These are phyloP conservation scores for Saturnispora saitoi DNA, from an alignment of 805 yeast genomes.

Conservation along the genomic window DNA sequence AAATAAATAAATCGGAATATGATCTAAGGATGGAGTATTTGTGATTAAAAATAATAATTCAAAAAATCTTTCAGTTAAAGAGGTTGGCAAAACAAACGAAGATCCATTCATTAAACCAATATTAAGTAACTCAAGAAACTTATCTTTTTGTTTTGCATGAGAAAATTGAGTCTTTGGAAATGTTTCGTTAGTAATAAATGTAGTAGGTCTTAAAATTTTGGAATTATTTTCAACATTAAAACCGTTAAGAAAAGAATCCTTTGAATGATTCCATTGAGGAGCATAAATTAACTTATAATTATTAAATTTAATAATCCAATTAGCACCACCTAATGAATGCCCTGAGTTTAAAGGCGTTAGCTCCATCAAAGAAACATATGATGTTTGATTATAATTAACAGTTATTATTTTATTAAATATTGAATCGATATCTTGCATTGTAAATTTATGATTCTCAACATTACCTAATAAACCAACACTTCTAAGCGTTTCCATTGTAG, in stretches of 20 bases:
- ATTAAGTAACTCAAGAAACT: conserved; percentile 52
- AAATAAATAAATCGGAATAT: conserved; percentile 64
- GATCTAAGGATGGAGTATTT: conserved; percentile 16
- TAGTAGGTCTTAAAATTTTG: conserved; percentile 66
- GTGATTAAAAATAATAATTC: conserved; percentile 49
- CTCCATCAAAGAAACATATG: conserved; percentile 34
- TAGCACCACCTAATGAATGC: conserved; percentile 86
- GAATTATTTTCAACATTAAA: conserved; percentile 47
- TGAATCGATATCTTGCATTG: neutral
- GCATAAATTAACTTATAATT: conserved; percentile 81
- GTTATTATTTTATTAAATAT: conserved; percentile 58
- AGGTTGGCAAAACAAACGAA: conserved; percentile 73
- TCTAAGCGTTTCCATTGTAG: conserved; percentile 78
- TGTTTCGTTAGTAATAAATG: conserved; percentile 66
- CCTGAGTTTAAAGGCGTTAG: conserved; percentile 88
- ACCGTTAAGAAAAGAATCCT: conserved; percentile 73
- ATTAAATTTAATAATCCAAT: conserved; percentile 63
- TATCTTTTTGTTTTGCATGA: conserved; percentile 54
- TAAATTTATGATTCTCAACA: conserved; percentile 44
- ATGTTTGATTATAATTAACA: conserved; percentile 73
- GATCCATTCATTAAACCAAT: conserved; percentile 69
- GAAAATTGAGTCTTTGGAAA: conserved; percentile 51
- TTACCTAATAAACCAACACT: conserved; percentile 73
- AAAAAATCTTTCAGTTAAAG: conserved; percentile 70
- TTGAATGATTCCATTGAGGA: conserved; percentile 91